Conservation (phyloP, 495 filamentous ascomycete species). For the Xylaria castorea region DNA sequence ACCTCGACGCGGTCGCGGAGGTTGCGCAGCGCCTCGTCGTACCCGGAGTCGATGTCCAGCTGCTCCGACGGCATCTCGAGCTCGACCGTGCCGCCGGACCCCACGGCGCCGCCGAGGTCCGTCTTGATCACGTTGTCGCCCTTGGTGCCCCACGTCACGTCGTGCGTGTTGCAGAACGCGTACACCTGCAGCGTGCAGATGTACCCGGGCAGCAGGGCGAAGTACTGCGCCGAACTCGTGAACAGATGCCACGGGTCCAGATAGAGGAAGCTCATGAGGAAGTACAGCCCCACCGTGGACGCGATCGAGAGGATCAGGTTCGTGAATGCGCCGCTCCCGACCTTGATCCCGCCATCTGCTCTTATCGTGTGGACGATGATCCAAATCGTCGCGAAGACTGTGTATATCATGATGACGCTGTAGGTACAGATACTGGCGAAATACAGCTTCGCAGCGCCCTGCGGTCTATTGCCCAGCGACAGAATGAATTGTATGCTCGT, state of each 20-base stretch:
- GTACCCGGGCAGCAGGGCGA: slow-evolving; percentile 87
- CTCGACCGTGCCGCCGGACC: slow-evolving; percentile 74
- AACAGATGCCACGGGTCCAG: slow-evolving; percentile 99
- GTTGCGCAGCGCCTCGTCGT: slow-evolving; percentile 96
- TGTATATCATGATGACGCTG: slow-evolving; percentile 94
- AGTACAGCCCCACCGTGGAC: slow-evolving; percentile 92
- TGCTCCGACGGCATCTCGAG: slow-evolving; percentile 98
- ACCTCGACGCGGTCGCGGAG: slow-evolving; percentile 93
- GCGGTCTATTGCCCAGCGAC: slow-evolving; percentile 96
- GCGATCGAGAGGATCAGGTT: slow-evolving; percentile 91
- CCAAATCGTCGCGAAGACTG: slow-evolving; percentile 83
- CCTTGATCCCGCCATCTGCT: slow-evolving; percentile 56
- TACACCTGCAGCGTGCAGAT: slow-evolving; percentile 98
- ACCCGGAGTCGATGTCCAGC: slow-evolving; percentile 96
- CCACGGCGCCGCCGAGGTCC: slow-evolving; percentile 84
- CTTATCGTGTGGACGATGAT: slow-evolving; percentile 80
- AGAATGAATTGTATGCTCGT: slow-evolving; percentile 97
- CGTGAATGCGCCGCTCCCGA: slow-evolving; percentile 89
- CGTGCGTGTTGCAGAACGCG: slow-evolving; percentile 99
- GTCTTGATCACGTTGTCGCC: slow-evolving; percentile 94
- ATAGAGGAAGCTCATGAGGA: slow-evolving; percentile 94
- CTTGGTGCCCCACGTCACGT: slow-evolving; percentile 99
- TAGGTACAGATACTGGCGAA: slow-evolving; percentile 85
- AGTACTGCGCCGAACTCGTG: slow-evolving; percentile 92
- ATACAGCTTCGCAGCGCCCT: slow-evolving; percentile 94